phyloP scores from a whole-genome alignment of 305 asterid genomes.

The Coffea humblotiana region DNA sequence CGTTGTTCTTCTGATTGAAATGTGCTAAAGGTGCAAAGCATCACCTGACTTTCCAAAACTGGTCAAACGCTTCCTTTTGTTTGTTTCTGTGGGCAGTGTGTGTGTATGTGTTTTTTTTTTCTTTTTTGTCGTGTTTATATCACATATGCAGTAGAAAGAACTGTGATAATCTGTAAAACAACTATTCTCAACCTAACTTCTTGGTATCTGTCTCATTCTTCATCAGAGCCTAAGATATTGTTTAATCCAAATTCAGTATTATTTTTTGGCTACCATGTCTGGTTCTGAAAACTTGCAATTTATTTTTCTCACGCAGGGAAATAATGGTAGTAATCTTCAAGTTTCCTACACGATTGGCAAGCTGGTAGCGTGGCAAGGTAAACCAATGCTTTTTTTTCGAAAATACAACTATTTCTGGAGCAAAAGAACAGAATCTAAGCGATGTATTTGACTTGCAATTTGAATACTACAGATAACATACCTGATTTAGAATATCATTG shows the following conservation, averaged over 20 bases:
- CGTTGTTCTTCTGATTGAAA: neutral
- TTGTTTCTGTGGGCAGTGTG: too few relatives aligned
- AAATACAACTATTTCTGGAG: neutral
- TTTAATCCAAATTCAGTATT: neutral
- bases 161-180: too few relatives aligned
- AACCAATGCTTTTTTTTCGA: neutral
- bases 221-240: neutral
- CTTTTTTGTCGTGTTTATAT: too few relatives aligned
- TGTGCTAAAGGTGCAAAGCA: neutral
- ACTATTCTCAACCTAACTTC: neutral
- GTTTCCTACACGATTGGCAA: neutral
- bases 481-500: neutral
- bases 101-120: too few relatives aligned
- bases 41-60: neutral
- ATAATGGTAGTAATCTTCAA: neutral
- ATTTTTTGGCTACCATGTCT: neutral
- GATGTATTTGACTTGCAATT: neutral
- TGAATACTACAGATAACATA: neutral
- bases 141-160: too few relatives aligned
- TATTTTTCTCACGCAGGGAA: neutral
- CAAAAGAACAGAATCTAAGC: neutral
- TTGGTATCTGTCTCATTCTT: neutral
- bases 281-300: neutral
- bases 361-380: neutral
- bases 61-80: too few relatives aligned